Evolutionary conservation across 1,139 yeast genomes (phyloP).

Genomic region (Schizosaccharomyces versatilis): DNA sequence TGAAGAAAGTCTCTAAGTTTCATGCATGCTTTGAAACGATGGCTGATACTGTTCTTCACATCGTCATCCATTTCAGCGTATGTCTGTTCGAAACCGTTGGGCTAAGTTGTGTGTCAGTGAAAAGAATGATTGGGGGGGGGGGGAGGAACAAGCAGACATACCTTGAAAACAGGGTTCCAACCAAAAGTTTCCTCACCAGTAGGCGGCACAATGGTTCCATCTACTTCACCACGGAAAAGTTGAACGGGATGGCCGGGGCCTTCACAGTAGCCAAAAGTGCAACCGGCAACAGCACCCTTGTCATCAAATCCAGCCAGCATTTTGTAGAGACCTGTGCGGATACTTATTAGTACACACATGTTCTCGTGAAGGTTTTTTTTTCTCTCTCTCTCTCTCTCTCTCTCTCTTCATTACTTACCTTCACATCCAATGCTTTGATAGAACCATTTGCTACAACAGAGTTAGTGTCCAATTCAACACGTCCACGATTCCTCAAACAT

Average conservation of each 20-base stretch:
- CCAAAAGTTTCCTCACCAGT: slow-evolving; percentile 72
- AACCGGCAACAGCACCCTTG: slow-evolving; percentile 68
- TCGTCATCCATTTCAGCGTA: slow-evolving; percentile 79
- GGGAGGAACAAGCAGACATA: neutral
- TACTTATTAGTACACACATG: neutral
- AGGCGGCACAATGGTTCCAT: slow-evolving; percentile 52
- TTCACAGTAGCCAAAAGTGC: slow-evolving; percentile 79
- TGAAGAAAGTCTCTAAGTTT: slow-evolving; percentile 40
- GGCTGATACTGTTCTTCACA: slow-evolving; percentile 62
- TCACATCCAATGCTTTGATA: slow-evolving; percentile 45
- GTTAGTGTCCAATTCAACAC: neutral
- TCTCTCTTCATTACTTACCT: slow-evolving; percentile 20
- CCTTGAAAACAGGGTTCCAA: slow-evolving; percentile 26
- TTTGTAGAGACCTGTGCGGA: slow-evolving; percentile 28
- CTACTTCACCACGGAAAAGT: slow-evolving; percentile 58
- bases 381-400: neutral
- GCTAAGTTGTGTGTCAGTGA: neutral
- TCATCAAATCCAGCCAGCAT: slow-evolving; percentile 63
- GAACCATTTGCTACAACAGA: slow-evolving; percentile 54
- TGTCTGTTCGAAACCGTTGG: slow-evolving; percentile 8
- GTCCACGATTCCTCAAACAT: slow-evolving; percentile 9
- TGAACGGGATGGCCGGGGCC: slow-evolving; percentile 53
- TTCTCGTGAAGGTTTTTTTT: neutral
- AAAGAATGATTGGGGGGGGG: neutral
- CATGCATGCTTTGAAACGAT: slow-evolving; percentile 62